Base-by-base conservation (phyloP, 75 land plant species). In the Cunninghamia lanceolata region DNA sequence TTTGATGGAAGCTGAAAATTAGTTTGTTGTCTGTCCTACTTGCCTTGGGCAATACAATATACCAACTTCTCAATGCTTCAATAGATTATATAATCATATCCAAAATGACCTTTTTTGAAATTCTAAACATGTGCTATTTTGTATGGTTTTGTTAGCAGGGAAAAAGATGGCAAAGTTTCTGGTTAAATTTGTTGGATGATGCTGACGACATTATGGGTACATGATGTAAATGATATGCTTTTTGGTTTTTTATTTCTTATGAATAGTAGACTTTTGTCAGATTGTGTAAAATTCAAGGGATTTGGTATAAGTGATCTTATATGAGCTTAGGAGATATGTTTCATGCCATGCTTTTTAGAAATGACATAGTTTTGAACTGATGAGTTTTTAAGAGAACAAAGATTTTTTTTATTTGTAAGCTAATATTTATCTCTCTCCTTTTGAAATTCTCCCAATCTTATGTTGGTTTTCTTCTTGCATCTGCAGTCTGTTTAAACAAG, bases 151-250 rank as follows among this genome's bases (percentile, higher is more conserved):
- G 74, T 70, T 70, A 70, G 74, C 74, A 70, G 74, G 74, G 74
- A 30, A 70, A 56, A 70, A 70, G 74, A 70, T 70, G 30, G 74
- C 34, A 70, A 70, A 32, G 74, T 70, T n/a, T 70, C 74, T 70
- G 74, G 74, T 70, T 70, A 70, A 70, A 30, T 70, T n/a, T 70
- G 74, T 70, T 70, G 74, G 74, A 70, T 70, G 74, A 70, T 70
- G 74, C 74, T 70, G 74, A n/a, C 74, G 74, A 70, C 74, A 70
- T 70, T 70, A 70, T 70, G 74, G 74, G 74, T 70, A 70, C 74
- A 70, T 9, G 30, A 70, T 70, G 30, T 70, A 70, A 70, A 70
- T n/a, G 74, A 70, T 9, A 70, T 70, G 10, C 30, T 70, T 70
- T 70, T 32, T 30, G 35, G 11, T 70, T 70, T 30, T 9, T 70